Evolutionary conservation across 768 basidiomycete species (phyloP), one percentile per base, ranked within the genome.

Genomic region (Dentipellis sp.): DNA sequence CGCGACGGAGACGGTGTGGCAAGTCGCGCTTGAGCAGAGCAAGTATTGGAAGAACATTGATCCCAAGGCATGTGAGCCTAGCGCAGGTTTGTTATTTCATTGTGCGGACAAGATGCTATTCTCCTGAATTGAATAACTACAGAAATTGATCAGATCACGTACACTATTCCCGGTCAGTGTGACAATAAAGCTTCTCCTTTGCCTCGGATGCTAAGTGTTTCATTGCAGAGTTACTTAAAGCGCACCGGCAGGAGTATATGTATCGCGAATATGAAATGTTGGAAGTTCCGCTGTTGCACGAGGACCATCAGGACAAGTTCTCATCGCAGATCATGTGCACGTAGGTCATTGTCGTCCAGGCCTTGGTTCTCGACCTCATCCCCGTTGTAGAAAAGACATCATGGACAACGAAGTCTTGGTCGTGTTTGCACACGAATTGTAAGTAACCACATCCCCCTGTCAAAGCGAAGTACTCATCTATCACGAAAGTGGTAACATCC

Each of bases 401-500:
- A 86, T 90, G 64, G 78, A 84, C 23, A 85, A 87, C 54, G 72
- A 81, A 34, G 91, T 87, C 0, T 65, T 98, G 22, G 81, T 98
- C 29, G 71, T 98, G 42, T 91, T 97, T 64, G 82, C 89, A 5
- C 97, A 99, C 71, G 94, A 98, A 74, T 93, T 97, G 95, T 95
- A 67, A 67, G 91, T 71, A 29, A 10, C 17, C 16, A 4, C 35
- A 29, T 53, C 17, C 39, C 45, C 48, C 19, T 35, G 3, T 54
- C 35, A 50, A n/a, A 7, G 37, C 46, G 16, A 34, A 19, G 35
- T 14, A 37, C 53, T 58, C 50, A 34, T 57, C 53, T 12, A 46
- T 38, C 19, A 48, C 50, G 53, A 10, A 58, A 97, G 94, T 64
- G 95, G 95, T 29, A 94, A 94, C 64, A 72, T 98, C 53, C 83